Conservation (phyloP, 768 basidiomycete species). For the Mycena galericulata region DNA sequence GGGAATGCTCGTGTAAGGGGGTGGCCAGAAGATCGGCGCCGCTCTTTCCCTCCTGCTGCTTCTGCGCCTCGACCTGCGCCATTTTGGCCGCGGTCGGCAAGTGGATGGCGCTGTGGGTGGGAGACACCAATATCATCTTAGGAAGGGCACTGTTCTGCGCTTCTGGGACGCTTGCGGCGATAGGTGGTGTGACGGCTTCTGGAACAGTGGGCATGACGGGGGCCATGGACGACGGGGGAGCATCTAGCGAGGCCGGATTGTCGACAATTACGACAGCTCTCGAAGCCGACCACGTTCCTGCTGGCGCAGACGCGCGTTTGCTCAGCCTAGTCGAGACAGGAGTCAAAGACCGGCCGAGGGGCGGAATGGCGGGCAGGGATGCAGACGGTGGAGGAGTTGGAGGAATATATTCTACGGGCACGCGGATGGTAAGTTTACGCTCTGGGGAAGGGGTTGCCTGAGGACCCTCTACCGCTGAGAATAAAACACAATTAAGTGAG, state of each 20-base stretch:
- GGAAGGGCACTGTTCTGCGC: neutral
- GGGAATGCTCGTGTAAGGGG: neutral
- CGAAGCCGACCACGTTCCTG: neutral
- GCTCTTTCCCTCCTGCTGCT: neutral
- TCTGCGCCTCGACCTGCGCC: neutral
- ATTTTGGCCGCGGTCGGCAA: constrained; percentile 2
- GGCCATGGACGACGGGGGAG: neutral
- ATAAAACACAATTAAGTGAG: neutral
- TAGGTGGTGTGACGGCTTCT: neutral
- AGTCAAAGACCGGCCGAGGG: constrained; percentile 15
- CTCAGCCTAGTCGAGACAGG: constrained; percentile 7
- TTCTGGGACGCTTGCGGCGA: neutral
- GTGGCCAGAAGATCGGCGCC: constrained; percentile 4
- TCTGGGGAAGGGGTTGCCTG: neutral
- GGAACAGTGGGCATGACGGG: constrained; percentile 7
- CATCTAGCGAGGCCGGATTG: neutral
- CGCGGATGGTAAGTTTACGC: constrained; percentile 29
- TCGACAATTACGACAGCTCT: neutral
- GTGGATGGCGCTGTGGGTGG: constrained; percentile 19
- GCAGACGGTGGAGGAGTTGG: constrained; percentile 31
- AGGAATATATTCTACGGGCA: constrained; percentile 30
- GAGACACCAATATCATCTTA: constrained; percentile 3
- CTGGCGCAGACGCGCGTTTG: constrained; percentile 27
- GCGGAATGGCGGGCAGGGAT: constrained; percentile 22
- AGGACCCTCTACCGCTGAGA: neutral